Evolutionary conservation across 1,139 yeast genomes (phyloP).

Genomic region (Saccharomycopsis hybrid): DNA sequence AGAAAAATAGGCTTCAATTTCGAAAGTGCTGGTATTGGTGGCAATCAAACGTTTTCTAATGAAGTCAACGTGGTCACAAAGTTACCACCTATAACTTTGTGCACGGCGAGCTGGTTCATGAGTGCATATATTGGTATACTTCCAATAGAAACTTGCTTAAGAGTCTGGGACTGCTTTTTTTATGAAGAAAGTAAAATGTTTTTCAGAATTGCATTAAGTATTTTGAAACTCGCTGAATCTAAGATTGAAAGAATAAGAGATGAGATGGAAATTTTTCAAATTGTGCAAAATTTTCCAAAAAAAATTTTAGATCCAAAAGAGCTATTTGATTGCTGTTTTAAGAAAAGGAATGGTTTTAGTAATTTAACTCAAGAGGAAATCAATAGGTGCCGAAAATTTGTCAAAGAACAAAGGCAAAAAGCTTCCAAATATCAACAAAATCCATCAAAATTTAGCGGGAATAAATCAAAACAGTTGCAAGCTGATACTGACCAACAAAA

Average conservation of each 20-base stretch:
- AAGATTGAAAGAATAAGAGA: constrained; percentile 47
- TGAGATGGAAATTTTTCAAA: constrained; percentile 83
- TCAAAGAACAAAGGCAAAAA: constrained; percentile 51
- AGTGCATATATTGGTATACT: constrained; percentile 81
- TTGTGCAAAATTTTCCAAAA: constrained; percentile 74
- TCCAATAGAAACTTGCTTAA: constrained; percentile 78
- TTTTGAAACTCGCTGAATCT: constrained; percentile 74
- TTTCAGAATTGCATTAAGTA: constrained; percentile 75
- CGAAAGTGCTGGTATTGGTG: constrained; percentile 24
- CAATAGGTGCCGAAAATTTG: constrained; percentile 68
- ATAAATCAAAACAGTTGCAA: constrained; percentile 12
- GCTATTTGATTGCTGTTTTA: constrained; percentile 69
- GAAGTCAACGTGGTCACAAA: constrained; percentile 32
- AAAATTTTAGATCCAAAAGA: constrained; percentile 60
- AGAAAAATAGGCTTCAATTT: constrained; percentile 36
- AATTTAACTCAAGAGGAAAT: constrained; percentile 79
- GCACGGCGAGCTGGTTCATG: constrained; percentile 98
- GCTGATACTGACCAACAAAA: no score
- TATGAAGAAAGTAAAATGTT: constrained; percentile 86
- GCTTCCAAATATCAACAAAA: constrained; percentile 30
- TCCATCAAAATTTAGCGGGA: constrained; percentile 20
- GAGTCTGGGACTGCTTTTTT: constrained; percentile 94
- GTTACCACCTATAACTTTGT: constrained; percentile 84
- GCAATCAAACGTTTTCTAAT: constrained; percentile 25
- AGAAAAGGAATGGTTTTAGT: constrained; percentile 67